A percentile compares a stretch with the other conserved stretches of the same genome.
Evolutionary conservation across 805 yeast species (phyloP).

Genomic region (Metschnikowia dekortorum): DNA sequence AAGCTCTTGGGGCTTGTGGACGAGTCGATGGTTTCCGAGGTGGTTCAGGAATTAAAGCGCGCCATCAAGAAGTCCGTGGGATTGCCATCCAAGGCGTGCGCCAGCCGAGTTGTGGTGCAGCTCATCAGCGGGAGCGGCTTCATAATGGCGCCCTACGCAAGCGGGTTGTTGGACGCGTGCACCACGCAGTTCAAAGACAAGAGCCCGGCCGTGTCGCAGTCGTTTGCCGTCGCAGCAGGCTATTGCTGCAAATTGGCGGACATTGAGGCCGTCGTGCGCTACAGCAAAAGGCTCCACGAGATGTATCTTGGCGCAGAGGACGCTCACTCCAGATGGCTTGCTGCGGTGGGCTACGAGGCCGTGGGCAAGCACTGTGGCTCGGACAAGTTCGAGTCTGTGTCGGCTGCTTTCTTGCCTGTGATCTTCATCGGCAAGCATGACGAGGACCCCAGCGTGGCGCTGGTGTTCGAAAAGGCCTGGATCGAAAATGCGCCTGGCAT

Average conservation of each 20-base stretch:
- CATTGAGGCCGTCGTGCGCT: slow-evolving; percentile 46
- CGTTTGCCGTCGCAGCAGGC: slow-evolving; percentile 80
- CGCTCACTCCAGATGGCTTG: slow-evolving; percentile 45
- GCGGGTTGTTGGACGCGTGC: slow-evolving; percentile 56
- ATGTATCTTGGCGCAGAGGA: slow-evolving; percentile 54
- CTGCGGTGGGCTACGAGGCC: slow-evolving; percentile 61
- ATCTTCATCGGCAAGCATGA: slow-evolving; percentile 77
- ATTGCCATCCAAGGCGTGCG: slow-evolving; percentile 85
- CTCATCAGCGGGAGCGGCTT: slow-evolving; percentile 54
- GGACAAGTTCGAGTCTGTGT: slow-evolving; percentile 58
- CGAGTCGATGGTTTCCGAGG: slow-evolving; percentile 41
- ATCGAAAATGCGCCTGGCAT: slow-evolving; percentile 67
- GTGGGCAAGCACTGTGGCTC: slow-evolving; percentile 60
- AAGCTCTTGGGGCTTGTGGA: slow-evolving; percentile 57
- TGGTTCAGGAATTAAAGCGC: slow-evolving; percentile 46
- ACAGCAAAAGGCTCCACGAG: slow-evolving; percentile 46
- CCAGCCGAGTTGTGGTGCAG: slow-evolving; percentile 66
- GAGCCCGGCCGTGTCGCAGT: slow-evolving; percentile 65
- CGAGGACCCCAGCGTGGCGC: slow-evolving; percentile 40
- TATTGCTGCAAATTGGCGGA: slow-evolving; percentile 64
- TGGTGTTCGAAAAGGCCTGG: slow-evolving; percentile 65
- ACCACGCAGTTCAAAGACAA: slow-evolving; percentile 58
- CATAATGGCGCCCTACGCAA: slow-evolving; percentile 49
- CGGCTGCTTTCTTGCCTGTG: slow-evolving; percentile 68
- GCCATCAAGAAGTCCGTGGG: slow-evolving; percentile 75